Evolutionary conservation across 805 yeast species (phyloP), one percentile per base, ranked within the genome.

Genomic region (Saccharomycopsis sp.): DNA sequence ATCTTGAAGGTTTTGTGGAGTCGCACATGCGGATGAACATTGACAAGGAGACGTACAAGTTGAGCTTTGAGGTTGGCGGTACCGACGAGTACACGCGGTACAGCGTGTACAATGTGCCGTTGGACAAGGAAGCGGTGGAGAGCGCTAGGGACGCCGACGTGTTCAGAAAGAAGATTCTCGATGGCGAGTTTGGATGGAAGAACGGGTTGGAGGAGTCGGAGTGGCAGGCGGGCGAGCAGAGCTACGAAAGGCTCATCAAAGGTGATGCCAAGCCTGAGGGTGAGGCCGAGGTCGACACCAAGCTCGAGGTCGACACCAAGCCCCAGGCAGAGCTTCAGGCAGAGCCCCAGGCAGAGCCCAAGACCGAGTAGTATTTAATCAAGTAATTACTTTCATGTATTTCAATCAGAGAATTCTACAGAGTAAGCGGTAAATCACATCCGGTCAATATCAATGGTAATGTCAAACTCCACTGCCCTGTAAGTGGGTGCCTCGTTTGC

Each of bases 21-120:
- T 77, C 94, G 25, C 21, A 39, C 13, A 64, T 89, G 59, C 77
- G 77, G 53, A 89, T 92, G 15, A 78, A 84, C 35, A 72, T 89
- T 30, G 77, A 88, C 53, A 75, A 77, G 52, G 80, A 80, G 52
- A 75, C 87, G 3, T 92, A 85, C 59, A 70, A 83, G 48, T 62
- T 92, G 53, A 77, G 82, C 55, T 87, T 89, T 56, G 94, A 85
- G 55, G 70, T 80, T 4, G 77, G 71, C 4, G 75, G 95, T 0
- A 75, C 71, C 49, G 98, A 92, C 62, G 80, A 78, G 48, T 86
- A 82, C 52, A 71, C 85, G 2, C 68, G 94, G 37, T 69, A 67
- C 46, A 62, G 77, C 1, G 63, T 74, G 10, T 41, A 30, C 20
- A 21, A 22, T 15, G 30, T 58, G 39, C 60, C 64, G 8, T 25